These are phyloP conservation scores for Macrotyloma uniflorum DNA, from an alignment of 306 rosid species.

Conservation along the genomic window DNA sequence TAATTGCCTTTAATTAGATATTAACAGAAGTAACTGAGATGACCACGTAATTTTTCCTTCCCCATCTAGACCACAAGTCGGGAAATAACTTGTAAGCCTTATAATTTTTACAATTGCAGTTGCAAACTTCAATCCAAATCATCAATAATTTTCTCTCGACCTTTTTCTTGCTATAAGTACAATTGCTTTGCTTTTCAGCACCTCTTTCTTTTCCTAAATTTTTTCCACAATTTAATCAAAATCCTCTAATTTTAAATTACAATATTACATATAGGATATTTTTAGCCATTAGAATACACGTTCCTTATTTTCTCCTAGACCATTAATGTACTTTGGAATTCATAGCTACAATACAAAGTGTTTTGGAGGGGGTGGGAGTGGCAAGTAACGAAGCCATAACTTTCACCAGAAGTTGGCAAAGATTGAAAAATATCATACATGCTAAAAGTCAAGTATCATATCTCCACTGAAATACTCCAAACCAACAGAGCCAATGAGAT, in stretches of 20 bases:
- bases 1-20: neutral
- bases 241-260: constrained; percentile 3
- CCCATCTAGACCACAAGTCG: neutral
- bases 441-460: constrained; percentile 8
- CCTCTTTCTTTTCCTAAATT: neutral
- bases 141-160: neutral
- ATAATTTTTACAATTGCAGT: neutral
- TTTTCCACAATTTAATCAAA: neutral
- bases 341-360: neutral
- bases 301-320: neutral
- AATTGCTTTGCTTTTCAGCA: constrained; percentile 4
- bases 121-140: neutral
- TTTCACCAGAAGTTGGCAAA: too few species aligned
- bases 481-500: neutral
- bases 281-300: neutral
- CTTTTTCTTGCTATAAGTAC: neutral
- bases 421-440: neutral
- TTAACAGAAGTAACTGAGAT: neutral
- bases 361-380: neutral
- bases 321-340: neutral
- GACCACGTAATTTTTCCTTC: neutral
- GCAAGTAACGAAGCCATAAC: too few species aligned
- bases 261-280: neutral
- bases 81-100: neutral
- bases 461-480: neutral